Base-by-base conservation (phyloP, 371 early-diverging fungal genomes). In the Circinella minor region DNA sequence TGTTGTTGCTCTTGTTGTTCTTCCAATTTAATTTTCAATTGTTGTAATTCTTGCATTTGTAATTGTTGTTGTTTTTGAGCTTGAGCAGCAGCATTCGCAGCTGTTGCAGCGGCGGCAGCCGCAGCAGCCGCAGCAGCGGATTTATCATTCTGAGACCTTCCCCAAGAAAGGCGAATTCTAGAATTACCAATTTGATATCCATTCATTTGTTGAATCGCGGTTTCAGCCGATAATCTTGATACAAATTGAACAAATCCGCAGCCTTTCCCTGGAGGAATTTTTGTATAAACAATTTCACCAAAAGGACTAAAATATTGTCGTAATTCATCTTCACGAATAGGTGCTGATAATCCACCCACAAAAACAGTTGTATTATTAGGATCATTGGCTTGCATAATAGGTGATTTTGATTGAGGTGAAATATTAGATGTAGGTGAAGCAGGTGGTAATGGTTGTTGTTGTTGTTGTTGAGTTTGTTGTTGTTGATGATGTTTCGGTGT, bases 281-380 rank as follows among this genome's bases (percentile, higher is more conserved):
- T 96, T 73, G 93, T 93, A 79, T 95, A 92, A 0, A 86, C 86
- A 46, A 98, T 93, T 46, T 93, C 95, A 48, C 98, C 98, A 83
- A 94, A 95, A 47, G 89, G 89, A 38, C 87, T 79, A 76, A 98
- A 98, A 68, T 86, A 86, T 9, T 87, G 77, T 38, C 87, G 78
- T 65, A 97, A 81, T 63, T 96, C 96, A 47, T 94, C 94, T 77
- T 96, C 96, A 49, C 88, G 85, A 34, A 92, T 91, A 46, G 89
- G 86, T 11, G 92, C 83, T 47, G 88, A 89, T 55, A 98, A 79
- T 4, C 96, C 96, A 13, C 98, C 98, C 4, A 98, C 95, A 85
- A 98, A 98, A 34, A 98, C 95, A 2, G 98, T 96, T 4, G 97
- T 96, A 78, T 96, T 96, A 77, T 81, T 90, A 48, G 96, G 96